Base-by-base conservation (phyloP, 2,329 filamentous ascomycete species). In the Ceratocystis diversiconidia region DNA sequence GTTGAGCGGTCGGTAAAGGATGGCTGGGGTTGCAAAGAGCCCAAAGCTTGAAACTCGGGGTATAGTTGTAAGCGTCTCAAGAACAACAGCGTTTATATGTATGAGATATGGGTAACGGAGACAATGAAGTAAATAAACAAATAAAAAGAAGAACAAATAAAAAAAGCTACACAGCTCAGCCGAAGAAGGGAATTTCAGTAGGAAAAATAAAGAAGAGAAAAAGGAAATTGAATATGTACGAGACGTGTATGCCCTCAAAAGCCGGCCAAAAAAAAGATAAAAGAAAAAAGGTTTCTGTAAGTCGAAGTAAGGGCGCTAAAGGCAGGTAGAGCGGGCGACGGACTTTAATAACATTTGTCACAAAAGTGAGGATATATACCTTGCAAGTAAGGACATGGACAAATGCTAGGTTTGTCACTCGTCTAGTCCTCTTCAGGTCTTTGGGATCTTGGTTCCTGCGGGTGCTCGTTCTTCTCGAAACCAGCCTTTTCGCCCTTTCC, bases 171-270 rank as follows among this genome's bases (percentile, higher is more conserved):
- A 22, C 50, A 25, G 25, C 44, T 57, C 15, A 32, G 10, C 28
- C 36, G 36, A 41, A 44, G 19, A 50, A n/a, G 22, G 30, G 22
- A 32, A 19, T 15, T 65, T 55, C 2, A 32, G 43, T 17, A 12
- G 19, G 3, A 60, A 65, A 46, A 65, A 41, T 25, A 61, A 52
- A 61, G 44, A 50, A 52, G 50, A 50, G 22, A 44, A 46, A 50
- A 5, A 19, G 36, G 17, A 48, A 52, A 32, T 46, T n/a, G 2
- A 52, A 63, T 41, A n/a, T 44, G 7, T 52, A n/a, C 28, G 17
- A 19, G 25, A 28, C 10, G 30, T 63, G 44, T 55, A 55, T 59
- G 55, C 12, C 25, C 28, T 15, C 55, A 59, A 41, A 59, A 57
- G 48, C 41, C 52, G 22, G 22, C 17, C 22, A 25, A 25, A 25